Evolutionary conservation across 257 asterid genomes (phyloP).

Genomic region (Jacaranda mimosifolia): DNA sequence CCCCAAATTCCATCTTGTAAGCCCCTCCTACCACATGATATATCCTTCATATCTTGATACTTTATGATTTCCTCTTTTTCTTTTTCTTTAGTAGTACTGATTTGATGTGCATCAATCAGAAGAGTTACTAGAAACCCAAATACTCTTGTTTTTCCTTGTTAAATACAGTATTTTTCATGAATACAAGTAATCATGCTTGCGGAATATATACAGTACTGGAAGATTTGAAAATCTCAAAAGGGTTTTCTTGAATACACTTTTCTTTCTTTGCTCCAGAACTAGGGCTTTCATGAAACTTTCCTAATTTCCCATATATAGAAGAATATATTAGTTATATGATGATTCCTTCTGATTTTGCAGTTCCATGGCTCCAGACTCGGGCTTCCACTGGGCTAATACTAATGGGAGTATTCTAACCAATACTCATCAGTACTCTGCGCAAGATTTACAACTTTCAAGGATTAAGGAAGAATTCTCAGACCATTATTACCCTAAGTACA

Average conservation of each 20-base stretch:
- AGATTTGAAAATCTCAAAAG: neutral
- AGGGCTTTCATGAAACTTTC: neutral
- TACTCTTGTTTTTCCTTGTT: neutral
- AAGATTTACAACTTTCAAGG: conserved; percentile 36
- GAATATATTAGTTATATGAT: neutral
- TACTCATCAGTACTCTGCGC: neutral
- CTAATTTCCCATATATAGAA: neutral
- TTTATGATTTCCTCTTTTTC: neutral
- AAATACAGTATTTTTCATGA: neutral
- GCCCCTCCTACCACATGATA: neutral
- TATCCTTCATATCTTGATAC: too few species aligned
- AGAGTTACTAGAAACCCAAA: conserved; percentile 19
- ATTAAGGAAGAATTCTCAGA: conserved; percentile 46
- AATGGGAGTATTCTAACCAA: neutral
- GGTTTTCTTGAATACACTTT: neutral
- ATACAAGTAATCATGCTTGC: neutral
- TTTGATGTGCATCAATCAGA: conserved; percentile 50
- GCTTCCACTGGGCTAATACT: conserved; percentile 40
- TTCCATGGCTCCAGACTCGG: conserved; percentile 51
- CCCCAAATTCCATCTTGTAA: conserved; percentile 58
- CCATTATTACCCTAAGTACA: conserved; percentile 36
- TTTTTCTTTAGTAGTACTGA: conserved; percentile 38
- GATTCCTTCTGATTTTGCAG: conserved; percentile 16
- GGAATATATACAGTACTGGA: neutral
- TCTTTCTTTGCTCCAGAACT: neutral